phyloP scores from a whole-genome alignment of 768 basidiomycete genomes.

The Asterophora parasitica region DNA sequence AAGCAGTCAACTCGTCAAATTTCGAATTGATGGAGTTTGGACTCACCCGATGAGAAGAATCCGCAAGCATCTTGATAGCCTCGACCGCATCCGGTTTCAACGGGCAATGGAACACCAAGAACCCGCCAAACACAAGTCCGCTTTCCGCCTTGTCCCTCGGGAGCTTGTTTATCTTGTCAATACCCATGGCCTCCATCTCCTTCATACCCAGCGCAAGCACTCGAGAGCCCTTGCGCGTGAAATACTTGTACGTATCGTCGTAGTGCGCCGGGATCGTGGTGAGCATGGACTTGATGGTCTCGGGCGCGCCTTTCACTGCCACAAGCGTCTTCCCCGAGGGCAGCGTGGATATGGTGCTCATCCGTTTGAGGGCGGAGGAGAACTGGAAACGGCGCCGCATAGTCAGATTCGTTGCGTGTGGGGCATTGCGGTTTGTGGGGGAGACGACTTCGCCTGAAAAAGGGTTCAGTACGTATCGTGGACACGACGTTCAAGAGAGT shows the following conservation, averaged over 20 bases:
- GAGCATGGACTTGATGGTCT: conserved; percentile 92
- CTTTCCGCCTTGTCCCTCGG: conserved; percentile 78
- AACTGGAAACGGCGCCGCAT: conserved; percentile 96
- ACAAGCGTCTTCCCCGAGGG: conserved; percentile 56
- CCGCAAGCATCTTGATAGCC: conserved; percentile 88
- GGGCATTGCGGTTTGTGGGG: conserved; percentile 48
- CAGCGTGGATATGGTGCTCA: conserved; percentile 82
- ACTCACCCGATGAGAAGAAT: conserved; percentile 93
- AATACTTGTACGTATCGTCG: conserved; percentile 94
- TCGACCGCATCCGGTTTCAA: conserved; percentile 91
- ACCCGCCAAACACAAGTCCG: conserved; percentile 81
- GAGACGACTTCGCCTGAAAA: conserved; percentile 62
- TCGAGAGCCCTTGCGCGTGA: conserved; percentile 87
- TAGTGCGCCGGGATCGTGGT: conserved; percentile 67
- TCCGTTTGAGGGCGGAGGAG: conserved; percentile 94
- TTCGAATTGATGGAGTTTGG: neutral
- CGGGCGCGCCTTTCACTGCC: conserved; percentile 95
- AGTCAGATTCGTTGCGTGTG: conserved; percentile 55
- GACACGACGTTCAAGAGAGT: neutral
- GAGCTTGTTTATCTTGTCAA: conserved; percentile 89
- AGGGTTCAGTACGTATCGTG: conserved; percentile 46
- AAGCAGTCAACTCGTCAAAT: conserved; percentile 4
- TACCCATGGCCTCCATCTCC: conserved; percentile 65
- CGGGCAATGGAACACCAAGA: conserved; percentile 98
- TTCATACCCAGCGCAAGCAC: conserved; percentile 91